A percentile compares a stretch with the other conserved stretches of the same genome.
Evolutionary conservation across 2,329 filamentous ascomycete genomes (phyloP).

Genomic region (Cladosporium sp.): DNA sequence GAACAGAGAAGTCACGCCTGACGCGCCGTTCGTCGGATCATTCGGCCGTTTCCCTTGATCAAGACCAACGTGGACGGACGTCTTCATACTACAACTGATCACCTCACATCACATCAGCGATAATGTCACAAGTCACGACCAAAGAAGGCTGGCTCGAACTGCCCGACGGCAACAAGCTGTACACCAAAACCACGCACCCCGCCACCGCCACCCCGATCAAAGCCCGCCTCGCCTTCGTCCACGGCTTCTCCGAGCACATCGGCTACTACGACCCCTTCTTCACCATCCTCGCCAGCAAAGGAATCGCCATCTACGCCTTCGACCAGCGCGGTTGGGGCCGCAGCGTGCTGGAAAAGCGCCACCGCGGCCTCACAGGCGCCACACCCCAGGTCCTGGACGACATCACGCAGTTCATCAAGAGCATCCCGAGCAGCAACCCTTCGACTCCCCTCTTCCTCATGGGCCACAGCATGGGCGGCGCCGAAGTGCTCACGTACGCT

Average conservation of each 20-base stretch:
- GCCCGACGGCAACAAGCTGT: slow-evolving; percentile 52
- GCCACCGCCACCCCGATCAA: slow-evolving; percentile 49
- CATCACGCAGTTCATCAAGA: slow-evolving; percentile 69
- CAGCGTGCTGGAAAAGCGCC: slow-evolving; percentile 56
- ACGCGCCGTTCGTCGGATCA: too few relatives aligned
- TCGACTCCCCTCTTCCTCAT: slow-evolving; percentile 69
- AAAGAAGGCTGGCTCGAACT: slow-evolving; percentile 50
- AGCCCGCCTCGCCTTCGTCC: slow-evolving; percentile 76
- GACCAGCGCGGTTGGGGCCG: slow-evolving; percentile 90
- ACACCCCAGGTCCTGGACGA: slow-evolving; percentile 71
- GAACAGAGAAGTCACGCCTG: too few relatives aligned
- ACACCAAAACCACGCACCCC: slow-evolving; percentile 57
- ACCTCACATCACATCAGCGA: too few relatives aligned
- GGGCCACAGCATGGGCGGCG: slow-evolving; percentile 90
- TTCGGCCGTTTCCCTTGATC: too few relatives aligned
- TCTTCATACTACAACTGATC: too few relatives aligned
- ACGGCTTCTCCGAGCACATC: slow-evolving; percentile 84
- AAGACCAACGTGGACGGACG: too few relatives aligned
- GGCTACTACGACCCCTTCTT: slow-evolving; percentile 75
- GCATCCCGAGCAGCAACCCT: slow-evolving; percentile 44
- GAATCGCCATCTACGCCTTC: slow-evolving; percentile 72
- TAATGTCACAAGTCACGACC: slow-evolving; percentile 25
- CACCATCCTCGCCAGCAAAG: slow-evolving; percentile 61
- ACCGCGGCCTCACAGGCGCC: slow-evolving; percentile 69
- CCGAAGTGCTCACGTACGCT: slow-evolving; percentile 63